Conservation (phyloP, 805 yeast species). For the Saccharomycopsis guyanensis region DNA sequence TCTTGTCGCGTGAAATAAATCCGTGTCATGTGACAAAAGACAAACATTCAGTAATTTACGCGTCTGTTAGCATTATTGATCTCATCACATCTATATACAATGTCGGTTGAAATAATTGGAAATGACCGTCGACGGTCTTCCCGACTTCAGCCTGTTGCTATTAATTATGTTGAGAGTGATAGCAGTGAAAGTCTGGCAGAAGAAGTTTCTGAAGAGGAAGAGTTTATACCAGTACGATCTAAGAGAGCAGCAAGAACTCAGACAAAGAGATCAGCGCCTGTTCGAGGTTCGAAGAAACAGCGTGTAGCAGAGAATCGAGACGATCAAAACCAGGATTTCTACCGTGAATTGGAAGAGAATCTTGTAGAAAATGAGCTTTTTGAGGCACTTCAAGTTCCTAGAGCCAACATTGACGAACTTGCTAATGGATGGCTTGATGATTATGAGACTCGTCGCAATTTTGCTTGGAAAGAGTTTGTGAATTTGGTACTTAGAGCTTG, state of each 20-base stretch:
- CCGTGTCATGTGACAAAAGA: no score
- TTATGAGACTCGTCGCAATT: constrained; percentile 36
- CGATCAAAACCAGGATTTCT: constrained; percentile 3
- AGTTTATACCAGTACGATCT: background rate
- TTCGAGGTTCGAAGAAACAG: background rate
- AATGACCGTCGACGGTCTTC: background rate
- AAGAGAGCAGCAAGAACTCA: background rate
- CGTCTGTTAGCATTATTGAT: no score
- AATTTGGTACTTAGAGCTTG: constrained; percentile 64
- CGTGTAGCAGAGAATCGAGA: background rate
- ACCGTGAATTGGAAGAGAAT: constrained; percentile 19
- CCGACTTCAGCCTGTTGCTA: background rate
- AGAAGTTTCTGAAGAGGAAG: background rate
- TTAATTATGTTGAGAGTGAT: background rate
- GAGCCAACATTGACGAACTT: constrained; percentile 41
- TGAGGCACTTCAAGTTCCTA: constrained; percentile 43
- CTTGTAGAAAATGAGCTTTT: constrained; percentile 43
- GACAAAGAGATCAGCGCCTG: background rate
- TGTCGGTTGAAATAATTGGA: background rate
- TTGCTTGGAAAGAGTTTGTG: constrained; percentile 52
- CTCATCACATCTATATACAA: no score
- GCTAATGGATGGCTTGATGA: constrained; percentile 53
- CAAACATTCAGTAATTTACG: no score
- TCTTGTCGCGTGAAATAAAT: no score
- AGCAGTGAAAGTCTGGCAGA: background rate